These are phyloP conservation scores for Amphibolis antarctica DNA, from an alignment of 106 monocot genomes.

Conservation along the genomic window DNA sequence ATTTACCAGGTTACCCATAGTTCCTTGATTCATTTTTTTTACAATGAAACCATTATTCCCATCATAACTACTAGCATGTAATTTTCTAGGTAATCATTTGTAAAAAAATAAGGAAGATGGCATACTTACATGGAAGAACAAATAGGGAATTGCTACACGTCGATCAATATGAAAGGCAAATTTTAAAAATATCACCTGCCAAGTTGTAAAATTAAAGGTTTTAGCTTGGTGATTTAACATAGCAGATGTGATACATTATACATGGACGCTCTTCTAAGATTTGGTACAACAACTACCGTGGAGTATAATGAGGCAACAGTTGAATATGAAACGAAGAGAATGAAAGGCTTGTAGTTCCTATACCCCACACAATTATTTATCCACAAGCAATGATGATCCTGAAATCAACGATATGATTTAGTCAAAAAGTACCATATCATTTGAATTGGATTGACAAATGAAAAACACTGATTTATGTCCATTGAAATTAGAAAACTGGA, in stretches of 20 bases:
- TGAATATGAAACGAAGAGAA: constrained; percentile 62
- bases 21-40: too few relatives aligned
- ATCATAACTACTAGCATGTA: too few relatives aligned
- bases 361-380: constrained; percentile 89
- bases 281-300: constrained; percentile 16
- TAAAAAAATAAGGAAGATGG: background rate
- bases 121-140: constrained; percentile 6
- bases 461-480: background rate
- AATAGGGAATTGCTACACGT: background rate
- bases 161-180: background rate
- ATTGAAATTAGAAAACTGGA: background rate
- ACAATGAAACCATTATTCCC: too few relatives aligned
- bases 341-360: constrained; percentile 74
- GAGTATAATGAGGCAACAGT: constrained; percentile 61
- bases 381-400: constrained; percentile 98
- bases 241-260: background rate
- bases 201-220: background rate
- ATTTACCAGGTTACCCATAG: too few relatives aligned
- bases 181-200: constrained; percentile 8
- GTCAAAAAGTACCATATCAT: background rate
- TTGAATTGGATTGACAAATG: background rate
- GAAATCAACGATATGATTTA: constrained; percentile 10
- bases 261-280: background rate
- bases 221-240: background rate
- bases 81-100: too few relatives aligned